Base-by-base conservation (phyloP, 176 grass and related monocot genomes). In the Eragrostis nindensis region DNA sequence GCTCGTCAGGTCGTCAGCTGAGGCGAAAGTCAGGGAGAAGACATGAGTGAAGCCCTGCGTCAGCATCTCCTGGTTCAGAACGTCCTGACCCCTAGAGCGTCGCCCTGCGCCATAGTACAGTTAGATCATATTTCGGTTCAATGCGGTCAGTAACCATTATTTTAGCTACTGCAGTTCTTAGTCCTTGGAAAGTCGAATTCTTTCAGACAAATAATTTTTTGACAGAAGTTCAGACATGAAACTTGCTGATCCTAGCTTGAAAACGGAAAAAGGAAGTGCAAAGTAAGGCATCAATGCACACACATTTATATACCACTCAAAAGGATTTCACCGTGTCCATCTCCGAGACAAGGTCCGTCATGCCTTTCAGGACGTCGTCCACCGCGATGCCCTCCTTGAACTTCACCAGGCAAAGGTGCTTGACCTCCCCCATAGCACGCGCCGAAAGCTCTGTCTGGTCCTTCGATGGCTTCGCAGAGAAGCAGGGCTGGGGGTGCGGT, bases 251-350 rank as follows among this genome's bases (percentile, higher is more conserved):
- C 57, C 52, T 54, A 30, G 38, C 7, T 76, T 63, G 26, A 50
- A 15, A 56, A 30, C 21, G 36, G 9, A 30, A 29, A 26, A 30
- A 62, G 15, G 60, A 61, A 21, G 36, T 7, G 30, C 11, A 79
- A 73, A 24, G 66, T 10, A 41, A 25, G 15, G 29, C 9, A 6
- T 73, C 7, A 25, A 66, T 5, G 0, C n/a, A n/a, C n/a, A n/a
- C n/a, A n/a, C n/a, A n/a, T n/a, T n/a, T 3, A 2, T 4, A 21
- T 92, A 97, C 93, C 93, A 97, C 79, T 92, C 93, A 27, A 93
- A 93, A 93, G 39, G 88, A 92, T 66, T 84, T 90, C 48, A 92
- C 79, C 38, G 52, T 87, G 66, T 82, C 82, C 46, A 96, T 80
- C 49, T 79, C 70, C 8, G 89, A 76, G 9, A 78, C 81, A 1